A percentile compares a stretch with the other conserved stretches of the same genome.
phyloP scores from a whole-genome alignment of 2,329 filamentous ascomycete genomes.

The Neurospora crassa region DNA sequence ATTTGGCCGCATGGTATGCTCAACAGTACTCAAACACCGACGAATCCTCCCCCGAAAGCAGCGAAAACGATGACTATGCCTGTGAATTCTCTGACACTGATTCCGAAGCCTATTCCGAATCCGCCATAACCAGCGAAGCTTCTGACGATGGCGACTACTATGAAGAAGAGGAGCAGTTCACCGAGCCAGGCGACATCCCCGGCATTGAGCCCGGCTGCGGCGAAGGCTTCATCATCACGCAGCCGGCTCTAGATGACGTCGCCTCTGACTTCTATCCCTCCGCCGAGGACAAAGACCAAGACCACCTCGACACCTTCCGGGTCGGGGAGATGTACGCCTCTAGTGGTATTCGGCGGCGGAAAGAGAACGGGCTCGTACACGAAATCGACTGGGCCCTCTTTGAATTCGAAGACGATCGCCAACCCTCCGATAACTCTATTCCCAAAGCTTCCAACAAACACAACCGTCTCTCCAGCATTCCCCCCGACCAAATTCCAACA shows the following conservation, averaged over 20 bases:
- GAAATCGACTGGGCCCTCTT: constrained; percentile 96
- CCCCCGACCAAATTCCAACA: constrained; percentile 24
- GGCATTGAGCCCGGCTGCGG: constrained; percentile 68
- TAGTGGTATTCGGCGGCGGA: constrained; percentile 74
- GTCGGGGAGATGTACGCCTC: constrained; percentile 83
- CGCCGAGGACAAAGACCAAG: constrained; percentile 61
- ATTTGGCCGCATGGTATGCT: constrained; percentile 34
- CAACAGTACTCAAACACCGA: constrained; percentile 22
- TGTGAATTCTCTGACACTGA: constrained; percentile 56
- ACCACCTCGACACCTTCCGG: constrained; percentile 72
- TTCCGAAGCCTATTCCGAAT: constrained; percentile 42
- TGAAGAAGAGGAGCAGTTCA: constrained; percentile 45
- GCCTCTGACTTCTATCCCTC: constrained; percentile 73
- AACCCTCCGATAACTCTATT: constrained; percentile 64
- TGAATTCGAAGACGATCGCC: constrained; percentile 61
- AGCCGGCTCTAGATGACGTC: constrained; percentile 84
- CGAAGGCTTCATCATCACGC: constrained; percentile 73
- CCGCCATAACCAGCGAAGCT: constrained; percentile 41
- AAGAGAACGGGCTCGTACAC: constrained; percentile 62
- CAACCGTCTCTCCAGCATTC: not conserved
- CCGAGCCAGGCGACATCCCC: constrained; percentile 64
- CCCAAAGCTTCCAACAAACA: constrained; percentile 24
- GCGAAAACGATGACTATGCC: constrained; percentile 42
- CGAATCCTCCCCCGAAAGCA: constrained; percentile 32
- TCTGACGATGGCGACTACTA: constrained; percentile 39